A percentile compares a stretch with the other conserved stretches of the same genome.
Conservation (phyloP, 1,139 yeast genomes). For the Blastobotrys raffinosifermentans region DNA sequence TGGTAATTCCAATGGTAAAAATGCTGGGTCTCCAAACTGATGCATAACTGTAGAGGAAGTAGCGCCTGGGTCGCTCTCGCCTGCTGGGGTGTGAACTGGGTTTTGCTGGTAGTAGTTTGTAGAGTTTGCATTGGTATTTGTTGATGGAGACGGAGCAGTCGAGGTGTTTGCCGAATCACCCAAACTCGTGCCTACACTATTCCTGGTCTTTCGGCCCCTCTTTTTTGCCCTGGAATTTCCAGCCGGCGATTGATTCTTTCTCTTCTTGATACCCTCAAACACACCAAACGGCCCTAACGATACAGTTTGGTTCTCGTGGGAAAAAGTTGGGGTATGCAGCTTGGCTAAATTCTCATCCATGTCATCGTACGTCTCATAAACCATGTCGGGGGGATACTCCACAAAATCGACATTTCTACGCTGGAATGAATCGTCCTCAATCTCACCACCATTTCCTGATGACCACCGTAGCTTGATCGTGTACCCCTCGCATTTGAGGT, state of each 20-base stretch:
- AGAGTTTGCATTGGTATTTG: neutral
- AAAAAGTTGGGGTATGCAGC: conserved; percentile 49
- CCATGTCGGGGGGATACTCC: conserved; percentile 51
- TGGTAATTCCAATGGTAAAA: neutral
- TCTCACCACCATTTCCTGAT: conserved; percentile 14
- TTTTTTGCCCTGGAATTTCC: conserved; percentile 18
- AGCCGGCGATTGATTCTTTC: conserved; percentile 17
- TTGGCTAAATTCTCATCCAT: conserved; percentile 68
- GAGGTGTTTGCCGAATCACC: neutral
- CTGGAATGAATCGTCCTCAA: conserved; percentile 47
- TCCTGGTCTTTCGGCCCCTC: conserved; percentile 1
- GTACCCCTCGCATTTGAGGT: conserved; percentile 72
- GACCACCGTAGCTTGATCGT: conserved; percentile 80
- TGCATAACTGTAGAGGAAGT: neutral
- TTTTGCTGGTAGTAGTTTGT: no score
- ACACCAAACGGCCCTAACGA: conserved; percentile 81
- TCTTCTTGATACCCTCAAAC: conserved; percentile 40
- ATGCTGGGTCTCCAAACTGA: neutral
- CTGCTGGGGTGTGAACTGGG: no score
- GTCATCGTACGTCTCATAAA: conserved; percentile 70
- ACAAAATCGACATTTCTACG: conserved; percentile 66
- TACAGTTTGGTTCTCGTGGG: conserved; percentile 44
- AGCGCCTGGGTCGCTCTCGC: neutral
- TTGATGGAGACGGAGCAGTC: neutral
- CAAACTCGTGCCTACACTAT: neutral